Evolutionary conservation across 768 basidiomycete species (phyloP).

Genomic region (Boletus barrowsii): DNA sequence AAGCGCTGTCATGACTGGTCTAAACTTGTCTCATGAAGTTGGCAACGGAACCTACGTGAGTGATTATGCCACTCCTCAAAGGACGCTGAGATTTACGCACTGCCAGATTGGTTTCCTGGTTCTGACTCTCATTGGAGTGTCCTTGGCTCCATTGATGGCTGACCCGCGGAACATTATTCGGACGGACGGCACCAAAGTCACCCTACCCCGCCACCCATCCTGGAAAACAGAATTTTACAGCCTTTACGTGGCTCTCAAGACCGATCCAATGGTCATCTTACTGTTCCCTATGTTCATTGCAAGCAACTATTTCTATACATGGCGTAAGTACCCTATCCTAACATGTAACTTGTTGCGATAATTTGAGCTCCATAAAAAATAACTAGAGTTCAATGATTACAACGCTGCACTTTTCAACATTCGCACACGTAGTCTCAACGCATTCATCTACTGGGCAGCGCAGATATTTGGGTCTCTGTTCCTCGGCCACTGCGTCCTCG

Average conservation of each 20-base stretch:
- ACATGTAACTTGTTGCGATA: neutral
- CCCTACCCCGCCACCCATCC: constrained; percentile 60
- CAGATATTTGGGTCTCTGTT: constrained; percentile 74
- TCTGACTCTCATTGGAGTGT: constrained; percentile 66
- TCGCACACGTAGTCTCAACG: constrained; percentile 73
- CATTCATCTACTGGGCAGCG: constrained; percentile 74
- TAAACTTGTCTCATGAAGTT: constrained; percentile 37
- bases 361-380: constrained; percentile 8
- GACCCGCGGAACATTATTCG: constrained; percentile 71
- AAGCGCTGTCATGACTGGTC: neutral
- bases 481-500: constrained; percentile 64
- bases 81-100: neutral
- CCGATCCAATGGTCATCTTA: constrained; percentile 68
- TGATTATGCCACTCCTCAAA: neutral
- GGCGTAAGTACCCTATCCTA: constrained; percentile 51
- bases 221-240: constrained; percentile 76
- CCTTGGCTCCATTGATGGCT: constrained; percentile 67
- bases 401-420: constrained; percentile 82
- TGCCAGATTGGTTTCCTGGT: constrained; percentile 69
- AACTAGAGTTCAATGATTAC: constrained; percentile 71
- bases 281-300: constrained; percentile 86
- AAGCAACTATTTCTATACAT: constrained; percentile 84
- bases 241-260: constrained; percentile 62
- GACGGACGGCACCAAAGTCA: constrained; percentile 69
- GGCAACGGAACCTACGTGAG: constrained; percentile 74